Conservation (phyloP, 352 stramenopile species). For the Phytophthora pseudosyringae region DNA sequence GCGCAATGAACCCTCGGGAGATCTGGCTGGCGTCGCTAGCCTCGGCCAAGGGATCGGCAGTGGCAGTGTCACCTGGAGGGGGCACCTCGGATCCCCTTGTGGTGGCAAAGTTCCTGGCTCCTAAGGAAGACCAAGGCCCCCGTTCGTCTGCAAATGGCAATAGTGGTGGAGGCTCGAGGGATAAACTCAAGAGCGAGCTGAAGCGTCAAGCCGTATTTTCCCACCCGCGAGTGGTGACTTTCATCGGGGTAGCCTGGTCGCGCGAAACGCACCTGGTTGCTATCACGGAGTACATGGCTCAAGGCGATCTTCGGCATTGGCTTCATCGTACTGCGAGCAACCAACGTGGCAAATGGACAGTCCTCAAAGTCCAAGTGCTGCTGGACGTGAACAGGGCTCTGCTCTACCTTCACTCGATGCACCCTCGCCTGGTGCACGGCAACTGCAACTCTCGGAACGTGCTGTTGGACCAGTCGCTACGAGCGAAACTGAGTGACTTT, state of each 20-base stretch:
- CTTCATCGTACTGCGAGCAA: conserved; percentile 55
- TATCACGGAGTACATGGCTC: conserved; percentile 77
- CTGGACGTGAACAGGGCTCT: conserved; percentile 69
- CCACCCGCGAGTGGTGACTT: conserved; percentile 71
- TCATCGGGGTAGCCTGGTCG: conserved; percentile 78
- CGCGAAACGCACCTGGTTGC: conserved; percentile 67
- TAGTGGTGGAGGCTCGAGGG: conserved; percentile 16
- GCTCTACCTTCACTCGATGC: conserved; percentile 73
- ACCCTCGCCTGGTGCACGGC: conserved; percentile 58
- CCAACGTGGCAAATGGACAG: conserved; percentile 55
- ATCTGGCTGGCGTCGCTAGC: conserved; percentile 68
- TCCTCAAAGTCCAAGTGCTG: conserved; percentile 67
- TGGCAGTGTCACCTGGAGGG: conserved; percentile 29
- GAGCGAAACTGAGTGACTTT: conserved; percentile 77
- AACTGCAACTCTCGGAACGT: conserved; percentile 78
- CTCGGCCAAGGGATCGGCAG: conserved; percentile 10
- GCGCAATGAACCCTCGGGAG: conserved; percentile 46
- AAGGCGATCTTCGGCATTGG: conserved; percentile 73
- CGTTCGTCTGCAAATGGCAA: conserved; percentile 20
- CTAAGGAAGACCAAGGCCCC: conserved; percentile 30
- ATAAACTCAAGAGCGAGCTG: conserved; percentile 75
- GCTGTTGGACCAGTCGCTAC: conserved; percentile 57
- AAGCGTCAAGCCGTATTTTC: conserved; percentile 62
- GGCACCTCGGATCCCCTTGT: conserved; percentile 48
- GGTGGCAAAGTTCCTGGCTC: conserved; percentile 63